Evolutionary conservation across 108 stramenopile species (phyloP).

Genomic region (Fragilaria crotonensis): DNA sequence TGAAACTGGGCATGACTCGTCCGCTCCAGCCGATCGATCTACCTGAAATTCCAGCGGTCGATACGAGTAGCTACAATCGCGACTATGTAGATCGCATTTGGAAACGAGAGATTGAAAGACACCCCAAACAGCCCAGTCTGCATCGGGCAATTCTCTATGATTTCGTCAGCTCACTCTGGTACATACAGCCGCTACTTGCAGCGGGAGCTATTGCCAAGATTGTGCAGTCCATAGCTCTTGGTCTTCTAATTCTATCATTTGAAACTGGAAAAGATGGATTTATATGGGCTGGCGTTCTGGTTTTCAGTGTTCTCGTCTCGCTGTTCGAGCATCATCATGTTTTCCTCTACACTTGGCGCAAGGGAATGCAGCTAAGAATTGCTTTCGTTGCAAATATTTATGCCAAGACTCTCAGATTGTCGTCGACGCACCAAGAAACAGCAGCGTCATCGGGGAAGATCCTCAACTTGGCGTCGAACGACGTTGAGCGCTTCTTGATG

Average conservation of each 20-base stretch:
- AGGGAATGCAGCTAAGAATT: slow-evolving; percentile 71
- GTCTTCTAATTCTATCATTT: slow-evolving; percentile 48
- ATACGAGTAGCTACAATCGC: slow-evolving; percentile 16
- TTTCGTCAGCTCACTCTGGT: slow-evolving; percentile 51
- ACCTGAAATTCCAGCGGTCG: slow-evolving; percentile 27
- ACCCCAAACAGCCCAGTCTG: slow-evolving; percentile 32
- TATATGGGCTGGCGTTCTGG: slow-evolving; percentile 53
- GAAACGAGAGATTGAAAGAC: slow-evolving; percentile 19
- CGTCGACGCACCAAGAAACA: slow-evolving; percentile 15
- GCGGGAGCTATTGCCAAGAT: slow-evolving; percentile 29
- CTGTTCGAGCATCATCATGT: slow-evolving; percentile 56
- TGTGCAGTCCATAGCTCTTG: slow-evolving; percentile 60
- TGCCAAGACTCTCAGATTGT: slow-evolving; percentile 50
- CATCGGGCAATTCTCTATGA: slow-evolving; percentile 42
- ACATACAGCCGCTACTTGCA: slow-evolving; percentile 47
- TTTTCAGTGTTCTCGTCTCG: slow-evolving; percentile 39
- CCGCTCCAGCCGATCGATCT: slow-evolving; percentile 41
- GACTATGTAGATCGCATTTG: slow-evolving; percentile 32
- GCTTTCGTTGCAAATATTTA: slow-evolving; percentile 71
- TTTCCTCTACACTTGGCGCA: slow-evolving; percentile 46
- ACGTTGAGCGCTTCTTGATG: slow-evolving; percentile 84
- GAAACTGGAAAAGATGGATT: slow-evolving; percentile 30
- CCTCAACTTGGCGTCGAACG: slow-evolving; percentile 85
- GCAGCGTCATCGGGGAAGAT: slow-evolving; percentile 59
- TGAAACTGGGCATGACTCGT: slow-evolving; percentile 43